Base-by-base conservation (phyloP, 371 early-diverging fungal genomes). In the Mucor ambiguus region DNA sequence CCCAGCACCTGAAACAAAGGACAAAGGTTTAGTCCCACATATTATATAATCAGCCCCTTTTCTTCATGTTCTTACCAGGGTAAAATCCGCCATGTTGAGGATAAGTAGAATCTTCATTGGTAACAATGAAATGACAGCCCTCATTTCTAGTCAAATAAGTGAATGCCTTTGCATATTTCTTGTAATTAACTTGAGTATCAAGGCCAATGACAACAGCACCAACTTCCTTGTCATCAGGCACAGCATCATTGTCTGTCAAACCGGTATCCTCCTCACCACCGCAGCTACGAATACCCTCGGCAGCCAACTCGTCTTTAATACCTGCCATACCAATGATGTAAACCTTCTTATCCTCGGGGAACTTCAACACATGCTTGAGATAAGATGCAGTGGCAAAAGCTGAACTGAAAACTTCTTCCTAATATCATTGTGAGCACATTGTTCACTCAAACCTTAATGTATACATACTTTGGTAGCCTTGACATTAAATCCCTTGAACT, bases 351-450 rank as follows among this genome's bases (percentile, higher is more conserved):
- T 92, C 91, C 29, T 68, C 70, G 2, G 95, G 90, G 54, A 97
- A 93, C 24, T 92, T 81, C 26, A 91, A 77, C 6, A 93, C 84
- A 61, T 95, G 76, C 70, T 86, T 89, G 22, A 98, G 81, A 73
- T 98, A 98, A 64, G 90, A 90, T 0, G 99, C 99, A 1, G 98
- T 93, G 0, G 96, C 96, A 75, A 91, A 96, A 0, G 98, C 88
- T n/a, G 97, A 96, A 55, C 94, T 90, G 66, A 96, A 97, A 16
- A 98, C 92, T 61, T 98, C 96, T 24, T 92, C 90, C 90, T 93
- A 77, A 24, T 43, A 18, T 24, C 18, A 24, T 18, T 26, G 22
- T 11, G 14, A 43, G 29, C 5, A 30, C 35, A 30, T 32, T 8
- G 11, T 16, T 22, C 5, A 28, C 2, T 38, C 1, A 28, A 16